Percentiles rank a stretch among this genome's conserved stretches.
Conservation (phyloP, 306 rosid genomes). For the Quercus gilva region DNA sequence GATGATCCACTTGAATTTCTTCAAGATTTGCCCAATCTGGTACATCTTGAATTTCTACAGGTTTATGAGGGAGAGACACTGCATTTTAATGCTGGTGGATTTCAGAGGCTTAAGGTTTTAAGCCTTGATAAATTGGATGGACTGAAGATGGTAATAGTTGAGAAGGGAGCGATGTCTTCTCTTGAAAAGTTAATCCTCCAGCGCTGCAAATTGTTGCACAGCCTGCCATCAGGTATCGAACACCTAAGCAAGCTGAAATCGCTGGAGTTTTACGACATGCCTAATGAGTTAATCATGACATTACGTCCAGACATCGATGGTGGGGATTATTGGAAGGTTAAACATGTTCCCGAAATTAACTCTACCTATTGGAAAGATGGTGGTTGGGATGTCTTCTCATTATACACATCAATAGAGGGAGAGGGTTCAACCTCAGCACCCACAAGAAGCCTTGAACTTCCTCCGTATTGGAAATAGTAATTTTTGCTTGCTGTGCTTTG, state of each 20-base stretch:
- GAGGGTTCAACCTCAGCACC: no score
- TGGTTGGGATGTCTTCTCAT: constrained; percentile 56
- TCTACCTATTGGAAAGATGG: constrained; percentile 62
- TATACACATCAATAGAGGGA: constrained; percentile 12
- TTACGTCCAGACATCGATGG: constrained; percentile 34
- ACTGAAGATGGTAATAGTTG: constrained; percentile 41
- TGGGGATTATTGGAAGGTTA: constrained; percentile 47
- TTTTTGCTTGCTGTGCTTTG: background rate
- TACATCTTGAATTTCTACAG: constrained; percentile 51
- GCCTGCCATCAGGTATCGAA: constrained; percentile 61
- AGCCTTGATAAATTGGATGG: constrained; percentile 57
- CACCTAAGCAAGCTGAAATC: constrained; percentile 43
- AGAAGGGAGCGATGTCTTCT: constrained; percentile 57
- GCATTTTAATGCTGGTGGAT: constrained; percentile 46
- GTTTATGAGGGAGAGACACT: constrained; percentile 45
- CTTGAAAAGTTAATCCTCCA: constrained; percentile 57
- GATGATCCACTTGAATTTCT: constrained; percentile 36
- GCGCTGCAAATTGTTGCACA: constrained; percentile 43
- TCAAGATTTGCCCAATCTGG: constrained; percentile 41
- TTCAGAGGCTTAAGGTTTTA: constrained; percentile 58
- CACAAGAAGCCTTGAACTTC: no score
- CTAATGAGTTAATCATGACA: constrained; percentile 46
- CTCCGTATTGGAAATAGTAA: background rate
- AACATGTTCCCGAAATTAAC: constrained; percentile 54
- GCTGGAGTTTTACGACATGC: constrained; percentile 68